These are phyloP conservation scores for Trichomonas gallinae DNA, from an alignment of 208 protist species.

Conservation along the genomic window DNA sequence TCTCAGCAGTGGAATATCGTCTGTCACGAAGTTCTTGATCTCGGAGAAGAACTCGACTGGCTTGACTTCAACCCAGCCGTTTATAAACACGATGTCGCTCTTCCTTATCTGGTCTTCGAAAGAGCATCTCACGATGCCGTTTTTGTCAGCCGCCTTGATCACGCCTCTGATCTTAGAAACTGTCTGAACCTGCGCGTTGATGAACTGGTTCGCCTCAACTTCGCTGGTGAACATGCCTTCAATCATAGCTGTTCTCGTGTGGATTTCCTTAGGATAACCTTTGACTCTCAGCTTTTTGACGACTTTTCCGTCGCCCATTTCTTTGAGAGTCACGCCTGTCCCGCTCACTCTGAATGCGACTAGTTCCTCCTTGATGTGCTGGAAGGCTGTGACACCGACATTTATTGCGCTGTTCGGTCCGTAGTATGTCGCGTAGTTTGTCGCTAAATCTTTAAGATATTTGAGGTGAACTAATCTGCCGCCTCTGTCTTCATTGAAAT, in stretches of 20 bases:
- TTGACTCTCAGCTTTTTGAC: conserved; percentile 99
- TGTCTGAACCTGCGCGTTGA: conserved; percentile 86
- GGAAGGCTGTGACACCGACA: conserved; percentile 54
- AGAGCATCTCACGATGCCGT: conserved; percentile 81
- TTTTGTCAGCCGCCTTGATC: conserved; percentile 77
- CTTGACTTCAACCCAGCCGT: conserved; percentile 84
- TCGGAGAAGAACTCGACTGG: conserved; percentile 84
- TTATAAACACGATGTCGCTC: conserved; percentile 93
- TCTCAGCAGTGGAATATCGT: background rate
- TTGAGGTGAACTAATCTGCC: conserved; percentile 86
- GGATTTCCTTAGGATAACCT: conserved; percentile 78
- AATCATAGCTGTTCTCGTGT: conserved; percentile 95
- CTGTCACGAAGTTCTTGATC: conserved; percentile 52
- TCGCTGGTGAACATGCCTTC: conserved; percentile 62
- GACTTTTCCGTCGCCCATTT: conserved; percentile 68
- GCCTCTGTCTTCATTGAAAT: conserved; percentile 73
- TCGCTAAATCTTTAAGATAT: conserved; percentile 97
- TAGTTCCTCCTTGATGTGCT: conserved; percentile 25
- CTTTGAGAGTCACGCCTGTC: conserved; percentile 74
- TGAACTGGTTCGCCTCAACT: conserved; percentile 78
- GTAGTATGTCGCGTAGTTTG: conserved; percentile 90
- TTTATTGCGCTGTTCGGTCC: conserved; percentile 80
- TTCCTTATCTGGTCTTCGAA: conserved; percentile 98
- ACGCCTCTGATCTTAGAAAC: conserved; percentile 92
- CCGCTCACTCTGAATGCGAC: conserved; percentile 24